Conservation (phyloP, 2,329 filamentous ascomycete species). For the Mariannaea elegans region DNA sequence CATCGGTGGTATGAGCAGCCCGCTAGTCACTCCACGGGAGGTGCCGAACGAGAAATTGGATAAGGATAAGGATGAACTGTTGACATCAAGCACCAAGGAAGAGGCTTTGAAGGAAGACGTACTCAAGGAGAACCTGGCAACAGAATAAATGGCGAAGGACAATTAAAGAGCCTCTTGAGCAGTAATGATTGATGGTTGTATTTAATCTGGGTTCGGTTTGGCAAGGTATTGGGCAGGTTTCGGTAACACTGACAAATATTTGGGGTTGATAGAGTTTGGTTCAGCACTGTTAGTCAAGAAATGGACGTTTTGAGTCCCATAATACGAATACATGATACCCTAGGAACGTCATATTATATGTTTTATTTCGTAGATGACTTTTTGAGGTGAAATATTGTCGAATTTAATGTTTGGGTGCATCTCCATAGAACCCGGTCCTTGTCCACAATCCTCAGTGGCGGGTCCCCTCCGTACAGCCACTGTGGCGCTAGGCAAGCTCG, state of each 20-base stretch:
- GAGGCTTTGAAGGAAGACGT: not conserved
- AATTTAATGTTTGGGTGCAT: too few relatives aligned
- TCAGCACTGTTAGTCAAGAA: constrained; percentile 28
- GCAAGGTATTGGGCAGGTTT: constrained; percentile 6
- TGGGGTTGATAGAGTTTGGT: constrained; percentile 34
- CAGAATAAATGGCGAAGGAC: constrained; percentile 18
- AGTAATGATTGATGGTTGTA: constrained; percentile 32
- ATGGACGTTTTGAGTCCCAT: constrained; percentile 28
- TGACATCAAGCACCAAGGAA: constrained; percentile 7
- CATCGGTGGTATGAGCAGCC: constrained; percentile 69
- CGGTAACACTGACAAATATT: constrained; percentile 24
- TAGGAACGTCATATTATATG: constrained; percentile 14
- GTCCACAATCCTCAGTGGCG: constrained; percentile 9
- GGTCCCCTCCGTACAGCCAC: constrained; percentile 32
- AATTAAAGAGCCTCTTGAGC: constrained; percentile 13
- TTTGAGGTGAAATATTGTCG: too few relatives aligned
- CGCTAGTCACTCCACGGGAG: constrained; percentile 67
- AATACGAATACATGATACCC: constrained; percentile 45
- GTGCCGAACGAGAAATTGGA: constrained; percentile 48
- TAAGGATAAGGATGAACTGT: constrained; percentile 35
- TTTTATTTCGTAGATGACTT: too few relatives aligned
- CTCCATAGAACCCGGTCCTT: too few relatives aligned
- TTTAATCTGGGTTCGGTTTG: constrained; percentile 26
- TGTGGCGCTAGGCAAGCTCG: constrained; percentile 34
- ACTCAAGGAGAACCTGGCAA: not conserved